These are phyloP conservation scores for Russula virescens DNA, from an alignment of 768 basidiomycete species.

Conservation along the genomic window DNA sequence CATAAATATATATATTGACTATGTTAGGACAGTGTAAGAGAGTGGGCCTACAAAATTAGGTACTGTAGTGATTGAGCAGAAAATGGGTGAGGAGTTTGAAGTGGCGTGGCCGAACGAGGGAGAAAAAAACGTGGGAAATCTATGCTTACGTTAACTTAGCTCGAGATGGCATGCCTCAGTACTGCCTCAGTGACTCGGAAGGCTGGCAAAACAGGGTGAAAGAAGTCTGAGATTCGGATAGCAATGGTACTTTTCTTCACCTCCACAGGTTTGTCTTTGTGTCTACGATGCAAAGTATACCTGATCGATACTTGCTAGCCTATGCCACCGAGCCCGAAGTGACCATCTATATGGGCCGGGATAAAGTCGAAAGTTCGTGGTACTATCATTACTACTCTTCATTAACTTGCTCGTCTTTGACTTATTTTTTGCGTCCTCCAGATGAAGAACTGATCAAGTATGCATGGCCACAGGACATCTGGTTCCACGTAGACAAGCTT, in stretches of 20 bases:
- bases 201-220: no score
- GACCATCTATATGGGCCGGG: slow-evolving; percentile 89
- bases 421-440: slow-evolving; percentile 30
- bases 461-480: slow-evolving; percentile 81
- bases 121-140: no score
- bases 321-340: slow-evolving; percentile 59
- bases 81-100: no score
- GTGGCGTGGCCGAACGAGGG: no score
- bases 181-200: no score
- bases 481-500: slow-evolving; percentile 98
- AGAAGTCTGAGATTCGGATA: not conserved
- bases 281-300: not conserved
- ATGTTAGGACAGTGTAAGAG: no score
- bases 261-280: slow-evolving; percentile 20
- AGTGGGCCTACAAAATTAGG: no score
- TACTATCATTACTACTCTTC: no score
- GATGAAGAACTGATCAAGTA: slow-evolving; percentile 96
- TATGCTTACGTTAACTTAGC: no score
- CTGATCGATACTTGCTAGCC: slow-evolving; percentile 33
- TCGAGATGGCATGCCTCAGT: no score
- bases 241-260: slow-evolving; percentile 26
- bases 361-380: slow-evolving; percentile 89
- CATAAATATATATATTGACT: no score
- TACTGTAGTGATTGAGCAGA: no score
- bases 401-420: not conserved